A percentile compares a stretch with the other conserved stretches of the same genome.
Conservation (phyloP, 805 yeast species). For the Alloascoidea africana region DNA sequence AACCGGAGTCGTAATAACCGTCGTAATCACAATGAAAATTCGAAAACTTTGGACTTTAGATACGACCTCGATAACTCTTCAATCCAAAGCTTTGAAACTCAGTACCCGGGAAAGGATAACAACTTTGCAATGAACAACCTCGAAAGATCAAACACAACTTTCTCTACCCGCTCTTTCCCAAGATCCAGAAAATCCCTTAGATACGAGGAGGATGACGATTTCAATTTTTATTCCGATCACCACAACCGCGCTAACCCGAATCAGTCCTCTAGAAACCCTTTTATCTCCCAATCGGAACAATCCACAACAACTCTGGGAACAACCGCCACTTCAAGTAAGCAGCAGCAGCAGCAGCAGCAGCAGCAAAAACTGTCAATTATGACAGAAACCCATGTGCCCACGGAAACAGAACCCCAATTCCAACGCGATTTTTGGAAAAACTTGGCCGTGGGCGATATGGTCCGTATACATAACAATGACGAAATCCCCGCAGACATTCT, state of each 20-base stretch:
- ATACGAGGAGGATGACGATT: no score
- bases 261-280: neutral
- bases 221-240: no score
- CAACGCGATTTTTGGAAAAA: slow-evolving; percentile 41
- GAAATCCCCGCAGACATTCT: slow-evolving; percentile 70
- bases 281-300: neutral
- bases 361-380: no score
- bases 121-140: no score
- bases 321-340: no score
- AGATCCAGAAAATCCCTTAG: no score
- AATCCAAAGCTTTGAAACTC: neutral
- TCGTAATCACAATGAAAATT: slow-evolving; percentile 6
- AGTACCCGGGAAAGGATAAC: no score
- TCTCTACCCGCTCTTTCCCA: no score
- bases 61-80: slow-evolving; percentile 1
- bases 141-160: no score
- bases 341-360: no score
- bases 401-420: slow-evolving; percentile 21
- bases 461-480: slow-evolving; percentile 57
- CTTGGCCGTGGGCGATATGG: slow-evolving; percentile 57
- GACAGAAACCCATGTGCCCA: no score
- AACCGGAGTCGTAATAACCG: slow-evolving; percentile 9
- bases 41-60: neutral
- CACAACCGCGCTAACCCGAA: neutral
- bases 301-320: slow-evolving; percentile 5